Evolutionary conservation across 1,139 yeast genomes (phyloP).

Genomic region (Arxiozyma heterogenica): DNA sequence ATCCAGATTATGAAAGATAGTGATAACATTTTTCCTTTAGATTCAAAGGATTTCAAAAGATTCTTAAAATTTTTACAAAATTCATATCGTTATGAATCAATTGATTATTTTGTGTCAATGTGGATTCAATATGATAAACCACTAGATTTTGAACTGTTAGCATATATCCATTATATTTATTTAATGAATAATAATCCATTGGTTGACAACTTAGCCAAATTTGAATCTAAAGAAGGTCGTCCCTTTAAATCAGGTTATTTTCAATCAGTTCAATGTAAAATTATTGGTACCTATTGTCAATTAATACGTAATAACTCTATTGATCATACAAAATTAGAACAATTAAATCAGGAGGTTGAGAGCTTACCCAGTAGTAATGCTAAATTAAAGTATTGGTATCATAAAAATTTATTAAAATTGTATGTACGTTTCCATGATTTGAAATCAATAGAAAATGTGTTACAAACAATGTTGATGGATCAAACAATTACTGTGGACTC

Average conservation of each 20-base stretch:
- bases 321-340: background rate
- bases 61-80: conserved; percentile 15
- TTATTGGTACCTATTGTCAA: conserved; percentile 14
- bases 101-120: conserved; percentile 17
- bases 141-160: conserved; percentile 9
- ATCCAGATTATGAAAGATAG: conserved; percentile 20
- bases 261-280: conserved; percentile 11
- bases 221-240: conserved; percentile 4
- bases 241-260: conserved; percentile 11
- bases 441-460: conserved; percentile 8
- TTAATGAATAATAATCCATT: conserved; percentile 8
- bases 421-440: conserved; percentile 15
- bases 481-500: conserved; percentile 6
- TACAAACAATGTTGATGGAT: conserved; percentile 4
- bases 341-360: background rate
- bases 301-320: background rate
- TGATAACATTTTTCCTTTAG: conserved; percentile 23
- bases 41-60: conserved; percentile 12
- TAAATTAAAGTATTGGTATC: conserved; percentile 1
- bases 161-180: conserved; percentile 12
- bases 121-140: conserved; percentile 14
- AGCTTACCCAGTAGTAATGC: background rate
- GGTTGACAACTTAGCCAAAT: conserved; percentile 7
- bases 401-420: conserved; percentile 10
- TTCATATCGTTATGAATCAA: conserved; percentile 15